Conservation (phyloP, 441 rosid genomes). For the Pelargonium hybrid region DNA sequence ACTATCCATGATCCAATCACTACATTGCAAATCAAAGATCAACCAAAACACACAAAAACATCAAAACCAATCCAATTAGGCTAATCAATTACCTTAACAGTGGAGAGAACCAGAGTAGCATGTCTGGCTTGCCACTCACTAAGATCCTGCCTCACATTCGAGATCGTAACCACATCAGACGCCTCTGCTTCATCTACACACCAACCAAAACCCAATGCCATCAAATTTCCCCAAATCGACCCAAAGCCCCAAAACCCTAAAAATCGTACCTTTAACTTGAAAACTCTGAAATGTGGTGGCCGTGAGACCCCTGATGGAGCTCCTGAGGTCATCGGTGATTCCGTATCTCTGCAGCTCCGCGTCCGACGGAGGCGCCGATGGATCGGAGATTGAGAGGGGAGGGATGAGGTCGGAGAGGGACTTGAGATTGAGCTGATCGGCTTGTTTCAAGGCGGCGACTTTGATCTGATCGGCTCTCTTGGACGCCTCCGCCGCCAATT, state of each 20-base stretch:
- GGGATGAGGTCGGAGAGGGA: slow-evolving; percentile 54
- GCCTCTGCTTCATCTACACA: slow-evolving; percentile 30
- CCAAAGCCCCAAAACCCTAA: slow-evolving; percentile 1
- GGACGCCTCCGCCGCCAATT: slow-evolving; percentile 68
- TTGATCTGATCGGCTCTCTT: slow-evolving; percentile 58
- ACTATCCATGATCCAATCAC: background rate
- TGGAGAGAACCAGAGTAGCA: slow-evolving; percentile 53
- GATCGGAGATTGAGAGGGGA: slow-evolving; percentile 32
- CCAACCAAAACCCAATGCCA: slow-evolving; percentile 4
- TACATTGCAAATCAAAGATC: background rate
- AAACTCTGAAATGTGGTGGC: slow-evolving; percentile 50
- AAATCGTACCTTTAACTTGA: slow-evolving; percentile 35
- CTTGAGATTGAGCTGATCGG: slow-evolving; percentile 53
- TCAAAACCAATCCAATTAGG: background rate
- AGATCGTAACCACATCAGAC: slow-evolving; percentile 23
- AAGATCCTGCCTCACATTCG: slow-evolving; percentile 57
- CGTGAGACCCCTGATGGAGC: slow-evolving; percentile 46
- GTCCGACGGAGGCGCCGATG: slow-evolving; percentile 23
- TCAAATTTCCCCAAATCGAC: slow-evolving; percentile 13
- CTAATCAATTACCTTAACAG: slow-evolving; percentile 39
- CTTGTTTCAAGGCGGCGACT: slow-evolving; percentile 47
- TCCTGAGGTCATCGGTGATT: slow-evolving; percentile 49
- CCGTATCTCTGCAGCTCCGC: slow-evolving; percentile 42
- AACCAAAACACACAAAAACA: background rate
- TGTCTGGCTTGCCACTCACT: slow-evolving; percentile 62